phyloP scores from a whole-genome alignment of 148 eudicot species.

The Nyssa sinensis region DNA sequence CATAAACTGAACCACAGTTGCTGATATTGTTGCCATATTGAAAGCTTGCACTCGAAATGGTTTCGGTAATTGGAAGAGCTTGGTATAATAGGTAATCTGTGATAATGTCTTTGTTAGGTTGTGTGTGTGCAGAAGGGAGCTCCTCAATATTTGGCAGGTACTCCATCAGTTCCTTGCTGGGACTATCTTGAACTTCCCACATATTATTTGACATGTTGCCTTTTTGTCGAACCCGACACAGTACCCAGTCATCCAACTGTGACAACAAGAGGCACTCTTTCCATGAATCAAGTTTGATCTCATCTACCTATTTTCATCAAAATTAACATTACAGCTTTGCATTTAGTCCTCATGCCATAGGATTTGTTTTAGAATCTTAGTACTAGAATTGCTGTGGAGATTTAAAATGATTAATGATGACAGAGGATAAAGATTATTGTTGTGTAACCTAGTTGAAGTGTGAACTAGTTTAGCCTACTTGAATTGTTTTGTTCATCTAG shows the following conservation, averaged over 20 bases:
- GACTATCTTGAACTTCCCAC: conserved; percentile 18
- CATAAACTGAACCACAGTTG: neutral
- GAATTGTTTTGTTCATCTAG: neutral
- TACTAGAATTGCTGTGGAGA: no score
- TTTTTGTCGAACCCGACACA: conserved; percentile 40
- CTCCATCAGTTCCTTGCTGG: conserved; percentile 12
- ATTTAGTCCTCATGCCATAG: neutral
- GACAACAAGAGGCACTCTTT: neutral
- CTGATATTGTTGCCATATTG: neutral
- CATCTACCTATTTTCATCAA: neutral
- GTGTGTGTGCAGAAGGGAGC: conserved; percentile 24
- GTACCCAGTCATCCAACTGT: conserved; percentile 54
- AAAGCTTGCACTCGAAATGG: conserved; percentile 8
- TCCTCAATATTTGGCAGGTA: conserved; percentile 19
- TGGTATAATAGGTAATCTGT: conserved; percentile 11
- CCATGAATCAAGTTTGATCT: neutral
- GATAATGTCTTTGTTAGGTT: conserved; percentile 5
- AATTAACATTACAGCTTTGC: neutral
- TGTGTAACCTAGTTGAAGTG: no score
- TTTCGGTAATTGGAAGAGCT: conserved; percentile 5
- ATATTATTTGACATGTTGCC: conserved; percentile 48
- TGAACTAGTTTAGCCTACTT: no score
- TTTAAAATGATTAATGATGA: no score
- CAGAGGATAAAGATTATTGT: no score
- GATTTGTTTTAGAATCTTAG: no score